Evolutionary conservation across 176 grass and related monocot species (phyloP).

Genomic region (Bromus sterilis): DNA sequence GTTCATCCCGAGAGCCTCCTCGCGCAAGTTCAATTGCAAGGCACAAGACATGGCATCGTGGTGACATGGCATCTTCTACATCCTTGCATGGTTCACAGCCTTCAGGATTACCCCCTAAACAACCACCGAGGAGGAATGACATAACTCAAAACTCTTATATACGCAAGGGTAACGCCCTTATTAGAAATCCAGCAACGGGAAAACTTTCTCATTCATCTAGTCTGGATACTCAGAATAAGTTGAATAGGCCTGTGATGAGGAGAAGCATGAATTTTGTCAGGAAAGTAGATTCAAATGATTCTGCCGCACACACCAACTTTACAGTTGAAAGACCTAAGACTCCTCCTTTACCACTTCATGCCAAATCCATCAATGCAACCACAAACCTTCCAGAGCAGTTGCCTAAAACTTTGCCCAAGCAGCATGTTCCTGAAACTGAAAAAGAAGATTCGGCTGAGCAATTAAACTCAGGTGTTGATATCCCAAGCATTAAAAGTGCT

Average conservation of each 20-base stretch:
- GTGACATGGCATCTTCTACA: conserved; percentile 34
- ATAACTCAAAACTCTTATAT: conserved; percentile 77
- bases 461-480: conserved; percentile 18
- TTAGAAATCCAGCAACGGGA: conserved; percentile 72
- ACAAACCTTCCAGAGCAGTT: conserved; percentile 15
- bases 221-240: conserved; percentile 33
- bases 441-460: conserved; percentile 19
- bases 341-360: conserved; percentile 56
- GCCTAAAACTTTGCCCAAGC: conserved; percentile 38
- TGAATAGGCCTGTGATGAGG: conserved; percentile 31
- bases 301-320: conserved; percentile 19
- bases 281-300: conserved; percentile 37
- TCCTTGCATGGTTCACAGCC: conserved; percentile 33
- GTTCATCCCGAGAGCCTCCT: conserved; percentile 39
- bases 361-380: conserved; percentile 29
- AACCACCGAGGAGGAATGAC: conserved; percentile 39
- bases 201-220: conserved; percentile 23
- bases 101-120: conserved; percentile 47
- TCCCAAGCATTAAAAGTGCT: background rate
- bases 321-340: conserved; percentile 81
- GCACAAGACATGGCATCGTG: conserved; percentile 89
- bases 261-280: conserved; percentile 55
- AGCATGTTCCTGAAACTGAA: conserved; percentile 24
- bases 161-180: conserved; percentile 86
- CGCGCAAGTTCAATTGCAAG: conserved; percentile 40